Conservation (phyloP, 2,329 filamentous ascomycete species). For the Thermothelomyces thermophilus region DNA sequence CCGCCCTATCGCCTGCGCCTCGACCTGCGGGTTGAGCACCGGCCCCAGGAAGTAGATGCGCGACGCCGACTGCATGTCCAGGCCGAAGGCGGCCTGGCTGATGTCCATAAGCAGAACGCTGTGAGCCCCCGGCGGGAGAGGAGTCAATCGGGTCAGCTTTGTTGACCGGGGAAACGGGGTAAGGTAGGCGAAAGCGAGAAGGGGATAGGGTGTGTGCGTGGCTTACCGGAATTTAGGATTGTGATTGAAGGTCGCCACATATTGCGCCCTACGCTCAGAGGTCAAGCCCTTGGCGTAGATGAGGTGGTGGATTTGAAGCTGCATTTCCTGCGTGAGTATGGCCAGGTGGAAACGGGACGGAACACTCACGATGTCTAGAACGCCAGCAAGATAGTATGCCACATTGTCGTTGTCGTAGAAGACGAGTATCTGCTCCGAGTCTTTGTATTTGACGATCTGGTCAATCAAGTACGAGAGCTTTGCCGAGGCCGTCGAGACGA, state of each 20-base stretch:
- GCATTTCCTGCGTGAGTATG: slow-evolving; percentile 9
- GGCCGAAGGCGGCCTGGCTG: slow-evolving; percentile 77
- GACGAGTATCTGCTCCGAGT: slow-evolving; percentile 76
- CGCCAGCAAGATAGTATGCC: slow-evolving; percentile 77
- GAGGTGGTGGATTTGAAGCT: slow-evolving; percentile 54
- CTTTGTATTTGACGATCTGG: slow-evolving; percentile 59
- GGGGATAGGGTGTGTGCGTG: background rate
- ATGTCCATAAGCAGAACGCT: slow-evolving; percentile 85
- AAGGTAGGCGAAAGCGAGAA: too few relatives aligned
- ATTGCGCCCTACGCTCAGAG: slow-evolving; percentile 59
- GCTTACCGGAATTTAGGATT: slow-evolving; percentile 53
- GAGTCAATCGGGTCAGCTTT: background rate
- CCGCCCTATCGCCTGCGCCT: slow-evolving; percentile 87
- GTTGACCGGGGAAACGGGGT: background rate
- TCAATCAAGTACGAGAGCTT: slow-evolving; percentile 85
- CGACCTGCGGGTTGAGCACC: slow-evolving; percentile 75
- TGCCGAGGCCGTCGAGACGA: slow-evolving; percentile 76
- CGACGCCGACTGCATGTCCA: slow-evolving; percentile 78
- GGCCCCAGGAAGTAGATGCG: slow-evolving; percentile 86
- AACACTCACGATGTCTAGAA: slow-evolving; percentile 60
- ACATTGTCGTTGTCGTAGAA: slow-evolving; percentile 89
- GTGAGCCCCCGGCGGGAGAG: background rate
- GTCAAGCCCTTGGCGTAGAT: slow-evolving; percentile 62
- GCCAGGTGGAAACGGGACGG: too few relatives aligned
- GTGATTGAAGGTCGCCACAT: slow-evolving; percentile 72